phyloP scores from a whole-genome alignment of 352 stramenopile genomes.

The Phytophthora litchii region DNA sequence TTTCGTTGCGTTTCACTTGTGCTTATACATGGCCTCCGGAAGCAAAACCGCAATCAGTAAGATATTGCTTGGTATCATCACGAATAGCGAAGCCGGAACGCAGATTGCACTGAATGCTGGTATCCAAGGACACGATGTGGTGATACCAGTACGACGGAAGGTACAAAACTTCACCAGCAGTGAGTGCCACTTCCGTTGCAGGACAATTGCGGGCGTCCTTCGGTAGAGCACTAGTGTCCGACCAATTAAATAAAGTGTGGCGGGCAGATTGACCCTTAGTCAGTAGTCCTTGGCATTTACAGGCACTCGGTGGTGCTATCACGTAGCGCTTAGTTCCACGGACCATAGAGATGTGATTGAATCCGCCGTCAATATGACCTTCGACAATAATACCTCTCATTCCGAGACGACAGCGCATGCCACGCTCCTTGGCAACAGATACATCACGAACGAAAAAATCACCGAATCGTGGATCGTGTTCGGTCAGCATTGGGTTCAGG shows the following conservation, averaged over 20 bases:
- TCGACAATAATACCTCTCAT: constrained; percentile 94
- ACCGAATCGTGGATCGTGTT: constrained; percentile 46
- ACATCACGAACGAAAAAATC: constrained; percentile 62
- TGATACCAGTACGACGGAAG: constrained; percentile 96
- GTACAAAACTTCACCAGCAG: constrained; percentile 94
- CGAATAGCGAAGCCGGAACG: constrained; percentile 59
- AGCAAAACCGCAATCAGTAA: constrained; percentile 48
- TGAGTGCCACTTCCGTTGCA: constrained; percentile 91
- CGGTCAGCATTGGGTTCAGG: constrained; percentile 89
- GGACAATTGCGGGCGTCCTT: constrained; percentile 53
- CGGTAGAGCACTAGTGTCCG: constrained; percentile 45
- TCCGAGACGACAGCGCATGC: constrained; percentile 88
- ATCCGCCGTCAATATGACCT: constrained; percentile 92
- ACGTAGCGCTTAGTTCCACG: constrained; percentile 93
- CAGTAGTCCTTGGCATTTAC: constrained; percentile 78
- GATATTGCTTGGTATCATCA: constrained; percentile 40
- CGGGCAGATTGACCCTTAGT: constrained; percentile 79
- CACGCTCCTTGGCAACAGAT: constrained; percentile 34
- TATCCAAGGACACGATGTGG: constrained; percentile 94
- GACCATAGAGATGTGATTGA: constrained; percentile 95
- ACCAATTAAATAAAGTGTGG: constrained; percentile 94
- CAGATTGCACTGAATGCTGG: constrained; percentile 96
- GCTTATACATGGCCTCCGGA: background rate
- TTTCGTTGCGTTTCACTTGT: constrained; percentile 2
- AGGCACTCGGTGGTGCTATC: constrained; percentile 89